These are phyloP conservation scores for Caryopteris hybrid DNA, from an alignment of 305 asterid species.

Conservation along the genomic window DNA sequence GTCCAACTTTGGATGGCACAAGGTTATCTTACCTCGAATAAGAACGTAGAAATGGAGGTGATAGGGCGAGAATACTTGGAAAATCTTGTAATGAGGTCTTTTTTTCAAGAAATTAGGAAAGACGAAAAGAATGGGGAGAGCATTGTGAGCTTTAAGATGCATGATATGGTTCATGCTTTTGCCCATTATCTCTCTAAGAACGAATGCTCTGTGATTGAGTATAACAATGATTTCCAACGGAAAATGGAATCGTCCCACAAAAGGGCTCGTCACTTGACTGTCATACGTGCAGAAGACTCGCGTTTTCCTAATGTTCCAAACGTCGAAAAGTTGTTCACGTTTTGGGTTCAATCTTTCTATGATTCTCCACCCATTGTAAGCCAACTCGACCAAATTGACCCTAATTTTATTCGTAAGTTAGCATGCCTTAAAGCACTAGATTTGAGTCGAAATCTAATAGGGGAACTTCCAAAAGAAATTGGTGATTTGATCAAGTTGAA, in stretches of 20 bases:
- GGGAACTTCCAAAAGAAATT: slow-evolving; percentile 39
- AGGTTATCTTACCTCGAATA: slow-evolving; percentile 36
- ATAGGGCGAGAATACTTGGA: slow-evolving; percentile 42
- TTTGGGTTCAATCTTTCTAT: slow-evolving; percentile 58
- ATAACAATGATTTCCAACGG: slow-evolving; percentile 16
- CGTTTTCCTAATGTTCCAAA: slow-evolving; percentile 32
- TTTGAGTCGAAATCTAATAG: slow-evolving; percentile 47
- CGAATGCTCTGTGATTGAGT: slow-evolving; percentile 34
- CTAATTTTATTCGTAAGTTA: slow-evolving; percentile 27
- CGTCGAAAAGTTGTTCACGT: slow-evolving; percentile 33
- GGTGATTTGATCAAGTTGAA: slow-evolving; percentile 30
- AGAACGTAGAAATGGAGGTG: slow-evolving; percentile 37
- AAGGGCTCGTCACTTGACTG: slow-evolving; percentile 37
- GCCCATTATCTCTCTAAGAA: slow-evolving; percentile 41
- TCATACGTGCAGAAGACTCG: slow-evolving; percentile 37
- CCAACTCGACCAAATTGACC: slow-evolving; percentile 33
- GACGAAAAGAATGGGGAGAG: slow-evolving; percentile 30
- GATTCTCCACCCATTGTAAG: slow-evolving; percentile 42
- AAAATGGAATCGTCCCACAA: slow-evolving; percentile 21
- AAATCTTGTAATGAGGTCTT: slow-evolving; percentile 41
- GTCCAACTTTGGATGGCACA: slow-evolving; percentile 87
- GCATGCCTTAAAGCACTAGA: slow-evolving; percentile 28
- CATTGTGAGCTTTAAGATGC: slow-evolving; percentile 51
- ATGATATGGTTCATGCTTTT: slow-evolving; percentile 70
- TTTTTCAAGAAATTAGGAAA: slow-evolving; percentile 40